These are phyloP conservation scores for Gynochthodes officinalis DNA, from an alignment of 257 asterid species.

Conservation along the genomic window DNA sequence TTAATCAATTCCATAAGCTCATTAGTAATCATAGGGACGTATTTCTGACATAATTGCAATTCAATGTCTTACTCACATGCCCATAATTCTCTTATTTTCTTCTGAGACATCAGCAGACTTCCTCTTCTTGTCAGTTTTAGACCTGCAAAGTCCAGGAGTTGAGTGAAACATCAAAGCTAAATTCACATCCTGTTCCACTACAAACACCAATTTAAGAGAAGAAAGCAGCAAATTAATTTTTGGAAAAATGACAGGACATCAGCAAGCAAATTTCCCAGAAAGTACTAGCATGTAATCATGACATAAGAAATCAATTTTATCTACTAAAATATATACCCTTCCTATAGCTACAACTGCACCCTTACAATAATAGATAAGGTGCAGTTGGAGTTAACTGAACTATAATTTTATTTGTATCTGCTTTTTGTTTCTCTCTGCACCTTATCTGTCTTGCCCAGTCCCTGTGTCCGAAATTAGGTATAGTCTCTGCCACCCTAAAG, in stretches of 20 bases:
- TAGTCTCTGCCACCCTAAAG: neutral
- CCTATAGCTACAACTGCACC: neutral
- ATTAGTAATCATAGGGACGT: conserved; percentile 16
- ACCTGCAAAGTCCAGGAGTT: conserved; percentile 41
- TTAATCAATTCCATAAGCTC: conserved; percentile 31
- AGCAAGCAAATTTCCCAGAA: neutral
- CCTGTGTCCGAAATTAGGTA: neutral
- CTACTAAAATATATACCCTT: neutral
- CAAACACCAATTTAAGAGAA: neutral
- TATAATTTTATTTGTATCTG: neutral
- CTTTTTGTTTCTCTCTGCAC: neutral
- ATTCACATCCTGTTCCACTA: neutral
- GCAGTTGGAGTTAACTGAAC: neutral
- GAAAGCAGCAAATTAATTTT: neutral
- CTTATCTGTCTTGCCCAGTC: neutral
- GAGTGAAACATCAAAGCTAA: conserved; percentile 2
- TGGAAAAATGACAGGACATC: neutral
- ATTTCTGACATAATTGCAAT: conserved; percentile 16
- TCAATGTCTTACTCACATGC: conserved; percentile 49
- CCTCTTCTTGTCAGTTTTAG: conserved; percentile 47
- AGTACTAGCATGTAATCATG: neutral
- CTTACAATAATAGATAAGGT: neutral
- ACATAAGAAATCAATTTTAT: neutral
- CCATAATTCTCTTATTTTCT: conserved; percentile 36
- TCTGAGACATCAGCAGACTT: conserved; percentile 42